Evolutionary conservation across 352 stramenopile species (phyloP).

Genomic region (Globisporangium lucens): DNA sequence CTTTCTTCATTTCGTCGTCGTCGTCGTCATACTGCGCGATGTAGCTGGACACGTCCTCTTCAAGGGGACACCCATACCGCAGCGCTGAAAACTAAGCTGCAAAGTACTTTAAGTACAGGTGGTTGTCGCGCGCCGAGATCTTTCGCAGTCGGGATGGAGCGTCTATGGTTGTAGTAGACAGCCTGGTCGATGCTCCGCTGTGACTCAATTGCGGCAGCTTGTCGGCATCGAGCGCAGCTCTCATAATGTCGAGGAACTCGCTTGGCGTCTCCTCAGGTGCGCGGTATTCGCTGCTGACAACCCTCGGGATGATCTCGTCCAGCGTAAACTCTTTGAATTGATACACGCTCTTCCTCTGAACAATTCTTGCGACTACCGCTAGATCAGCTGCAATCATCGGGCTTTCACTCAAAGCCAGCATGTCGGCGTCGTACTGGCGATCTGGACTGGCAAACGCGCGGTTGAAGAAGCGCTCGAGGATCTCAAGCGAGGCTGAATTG

Average conservation of each 20-base stretch:
- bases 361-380: conserved; percentile 12
- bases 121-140: not conserved
- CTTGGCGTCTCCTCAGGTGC: not conserved
- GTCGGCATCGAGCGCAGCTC: not conserved
- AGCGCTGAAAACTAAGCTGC: not conserved
- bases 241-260: conserved; percentile 1
- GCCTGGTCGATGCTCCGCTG: not conserved
- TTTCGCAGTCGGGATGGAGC: not conserved
- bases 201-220: not conserved
- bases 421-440: not conserved
- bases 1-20: not conserved
- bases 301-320: not conserved
- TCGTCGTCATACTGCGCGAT: no score
- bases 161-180: not conserved
- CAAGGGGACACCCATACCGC: conserved; percentile 1
- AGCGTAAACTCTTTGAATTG: not conserved
- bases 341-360: not conserved
- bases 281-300: rapidly evolving
- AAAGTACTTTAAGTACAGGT: not conserved
- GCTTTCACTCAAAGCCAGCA: conserved; percentile 11
- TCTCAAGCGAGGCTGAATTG: not conserved
- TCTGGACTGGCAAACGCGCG: not conserved
- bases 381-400: conserved; percentile 1
- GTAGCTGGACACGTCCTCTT: not conserved
- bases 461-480: conserved; percentile 9